Base-by-base conservation (phyloP, 306 rosid genomes). In the Cucumis melo region DNA sequence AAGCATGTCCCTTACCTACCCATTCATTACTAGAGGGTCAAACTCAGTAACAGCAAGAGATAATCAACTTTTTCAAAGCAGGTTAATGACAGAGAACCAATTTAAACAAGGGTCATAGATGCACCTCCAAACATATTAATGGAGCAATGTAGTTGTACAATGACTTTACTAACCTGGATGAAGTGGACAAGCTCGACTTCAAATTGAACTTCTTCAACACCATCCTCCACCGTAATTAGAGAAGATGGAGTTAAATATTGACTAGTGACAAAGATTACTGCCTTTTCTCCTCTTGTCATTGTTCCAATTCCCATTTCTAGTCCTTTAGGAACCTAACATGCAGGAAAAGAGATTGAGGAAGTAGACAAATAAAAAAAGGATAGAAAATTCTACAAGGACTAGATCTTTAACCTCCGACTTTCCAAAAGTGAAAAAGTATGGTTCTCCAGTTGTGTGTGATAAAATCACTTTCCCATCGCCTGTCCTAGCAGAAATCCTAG, bases 271-370 rank as follows among this genome's bases (percentile, higher is more conserved):
- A 82, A 95, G 82, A 90, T 84, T 58, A 88, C 87, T 61, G 96
- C 98, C 82, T 89, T 94, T 87, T 95, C 99, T 82, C 85, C 86
- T 79, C 93, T 84, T 61, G 90, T 68, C 99, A 92, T 95, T 24
- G 96, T 85, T 79, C 97, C 99, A 48, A 95, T 90, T 55, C 91
- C 99, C 97, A 92, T 89, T 85, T 95, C 98, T 81, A 95, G 97
- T 80, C 98, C 99, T 84, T 89, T 89, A 75, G 99, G 99, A 75
- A 95, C 90, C 99, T 95, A 84, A 24, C 78, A 82, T 72, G 44
- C 24, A 63, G 51, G 79, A 34, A 39, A 83, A 75, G 46, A 51
- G 50, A 72, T 20, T 65, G 58, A 34, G 29, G 53, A 57, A 62
- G 53, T 42, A 50, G 11, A 13, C 19, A 74, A 39, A 44, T 11